Evolutionary conservation across 805 yeast species (phyloP).

Genomic region (Myxozyma melibiosi): DNA sequence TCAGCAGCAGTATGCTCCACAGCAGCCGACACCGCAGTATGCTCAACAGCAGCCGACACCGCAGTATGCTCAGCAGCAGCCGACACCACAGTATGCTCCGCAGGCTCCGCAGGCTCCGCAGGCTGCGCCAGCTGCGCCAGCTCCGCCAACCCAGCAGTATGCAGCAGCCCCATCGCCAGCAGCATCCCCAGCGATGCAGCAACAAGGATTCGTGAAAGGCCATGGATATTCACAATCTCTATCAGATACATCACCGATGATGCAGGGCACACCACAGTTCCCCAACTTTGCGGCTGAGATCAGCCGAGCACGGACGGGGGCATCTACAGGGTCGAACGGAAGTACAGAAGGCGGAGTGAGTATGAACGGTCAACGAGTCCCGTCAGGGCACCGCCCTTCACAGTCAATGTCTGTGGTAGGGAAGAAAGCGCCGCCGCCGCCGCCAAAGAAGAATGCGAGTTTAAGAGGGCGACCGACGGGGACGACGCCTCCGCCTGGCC

Average conservation of each 20-base stretch:
- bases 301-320: slow-evolving; percentile 32
- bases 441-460: slow-evolving; percentile 23
- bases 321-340: no score
- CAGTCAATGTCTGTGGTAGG: slow-evolving; percentile 30
- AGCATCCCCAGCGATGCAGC: background rate
- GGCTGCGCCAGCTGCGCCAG: background rate
- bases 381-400: slow-evolving; percentile 28
- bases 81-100: background rate
- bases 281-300: slow-evolving; percentile 44
- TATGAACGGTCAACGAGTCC: slow-evolving; percentile 18
- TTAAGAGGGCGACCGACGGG: slow-evolving; percentile 27
- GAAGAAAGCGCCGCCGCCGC: slow-evolving; percentile 36
- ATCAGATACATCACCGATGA: slow-evolving; percentile 9
- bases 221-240: slow-evolving; percentile 28
- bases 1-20: background rate
- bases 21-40: no score
- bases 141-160: slow-evolving; percentile 17
- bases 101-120: background rate
- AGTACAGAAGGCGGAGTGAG: no score
- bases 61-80: background rate
- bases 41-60: slow-evolving; percentile 2
- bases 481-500: slow-evolving; percentile 9
- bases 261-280: slow-evolving; percentile 5
- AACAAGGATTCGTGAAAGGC: slow-evolving; percentile 15
- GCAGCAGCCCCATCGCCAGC: slow-evolving; percentile 11